A percentile compares a stretch with the other conserved stretches of the same genome.
phyloP scores from a whole-genome alignment of 768 basidiomycete species.

The Asterophora lycoperdoides region DNA sequence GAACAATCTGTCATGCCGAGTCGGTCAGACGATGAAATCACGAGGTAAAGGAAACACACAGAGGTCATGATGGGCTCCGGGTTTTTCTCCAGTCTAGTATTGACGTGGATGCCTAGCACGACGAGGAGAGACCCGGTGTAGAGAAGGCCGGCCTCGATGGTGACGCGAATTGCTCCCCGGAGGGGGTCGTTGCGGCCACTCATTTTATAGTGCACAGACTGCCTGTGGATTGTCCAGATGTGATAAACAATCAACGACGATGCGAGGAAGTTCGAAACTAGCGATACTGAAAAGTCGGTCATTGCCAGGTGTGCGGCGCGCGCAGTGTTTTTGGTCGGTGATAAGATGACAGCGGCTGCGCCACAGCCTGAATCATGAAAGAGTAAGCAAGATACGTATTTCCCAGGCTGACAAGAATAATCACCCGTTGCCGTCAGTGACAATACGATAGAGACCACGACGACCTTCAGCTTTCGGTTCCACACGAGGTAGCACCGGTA shows the following conservation, averaged over 20 bases:
- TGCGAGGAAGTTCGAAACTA: slow-evolving; percentile 2
- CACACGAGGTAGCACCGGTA: too few species aligned
- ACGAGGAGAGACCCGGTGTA: slow-evolving; percentile 4
- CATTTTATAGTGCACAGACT: too few species aligned
- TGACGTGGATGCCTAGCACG: background rate
- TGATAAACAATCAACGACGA: slow-evolving; percentile 6
- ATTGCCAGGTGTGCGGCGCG: background rate
- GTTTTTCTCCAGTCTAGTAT: background rate
- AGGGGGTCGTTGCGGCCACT: too few species aligned
- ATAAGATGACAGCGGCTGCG: background rate
- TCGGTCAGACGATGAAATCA: too few species aligned
- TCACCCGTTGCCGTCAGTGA: background rate
- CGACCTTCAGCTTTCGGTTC: background rate
- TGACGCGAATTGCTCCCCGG: too few species aligned
- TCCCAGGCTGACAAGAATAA: background rate
- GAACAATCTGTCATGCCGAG: too few species aligned
- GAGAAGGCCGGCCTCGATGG: too few species aligned
- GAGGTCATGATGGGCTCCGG: background rate
- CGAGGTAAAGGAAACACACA: background rate
- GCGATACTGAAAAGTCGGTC: background rate
- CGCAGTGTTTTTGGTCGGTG: background rate
- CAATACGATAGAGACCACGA: background rate
- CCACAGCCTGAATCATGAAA: background rate
- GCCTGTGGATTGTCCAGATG: too few species aligned
- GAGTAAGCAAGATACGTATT: background rate